phyloP scores from a whole-genome alignment of 345 rosid genomes.

The Alliaria petiolata region DNA sequence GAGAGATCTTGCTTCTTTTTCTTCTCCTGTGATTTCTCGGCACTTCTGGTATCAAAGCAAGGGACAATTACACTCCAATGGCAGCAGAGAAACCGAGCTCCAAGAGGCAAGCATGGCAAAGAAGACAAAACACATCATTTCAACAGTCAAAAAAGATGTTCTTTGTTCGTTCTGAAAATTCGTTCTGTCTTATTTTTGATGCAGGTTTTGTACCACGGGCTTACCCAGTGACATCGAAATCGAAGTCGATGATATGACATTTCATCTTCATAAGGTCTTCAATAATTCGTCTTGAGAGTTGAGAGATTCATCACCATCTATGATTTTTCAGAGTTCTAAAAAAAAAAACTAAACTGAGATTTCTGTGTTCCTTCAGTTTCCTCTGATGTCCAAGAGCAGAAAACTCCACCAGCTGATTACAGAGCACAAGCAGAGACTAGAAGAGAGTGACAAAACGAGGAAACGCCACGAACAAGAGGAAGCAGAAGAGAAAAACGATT shows the following conservation, averaged over 20 bases:
- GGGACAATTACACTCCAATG: conserved; percentile 29
- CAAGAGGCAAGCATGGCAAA: conserved; percentile 83
- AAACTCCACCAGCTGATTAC: conserved; percentile 65
- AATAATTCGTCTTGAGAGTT: not conserved
- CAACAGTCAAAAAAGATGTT: not conserved
- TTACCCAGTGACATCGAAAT: conserved; percentile 73
- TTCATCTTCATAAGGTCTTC: conserved; percentile 81
- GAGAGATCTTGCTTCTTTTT: not conserved
- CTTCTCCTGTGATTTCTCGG: not conserved
- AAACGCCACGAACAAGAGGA: not conserved
- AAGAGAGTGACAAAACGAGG: not conserved
- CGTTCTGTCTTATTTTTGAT: not conserved
- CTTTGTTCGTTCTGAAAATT: not conserved
- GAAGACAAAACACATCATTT: not conserved
- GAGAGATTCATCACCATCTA: not conserved
- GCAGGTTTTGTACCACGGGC: conserved; percentile 78
- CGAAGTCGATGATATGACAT: conserved; percentile 65
- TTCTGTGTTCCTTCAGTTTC: conserved; percentile 49
- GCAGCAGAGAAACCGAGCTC: conserved; percentile 53
- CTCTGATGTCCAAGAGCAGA: conserved; percentile 69
- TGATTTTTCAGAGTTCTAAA: not conserved
- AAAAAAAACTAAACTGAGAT: not conserved
- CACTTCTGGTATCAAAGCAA: not conserved
- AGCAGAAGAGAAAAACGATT: not conserved
- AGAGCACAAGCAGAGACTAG: conserved; percentile 37